phyloP scores from a whole-genome alignment of 2,329 filamentous ascomycete genomes.

The Trichoderma simmonsii region DNA sequence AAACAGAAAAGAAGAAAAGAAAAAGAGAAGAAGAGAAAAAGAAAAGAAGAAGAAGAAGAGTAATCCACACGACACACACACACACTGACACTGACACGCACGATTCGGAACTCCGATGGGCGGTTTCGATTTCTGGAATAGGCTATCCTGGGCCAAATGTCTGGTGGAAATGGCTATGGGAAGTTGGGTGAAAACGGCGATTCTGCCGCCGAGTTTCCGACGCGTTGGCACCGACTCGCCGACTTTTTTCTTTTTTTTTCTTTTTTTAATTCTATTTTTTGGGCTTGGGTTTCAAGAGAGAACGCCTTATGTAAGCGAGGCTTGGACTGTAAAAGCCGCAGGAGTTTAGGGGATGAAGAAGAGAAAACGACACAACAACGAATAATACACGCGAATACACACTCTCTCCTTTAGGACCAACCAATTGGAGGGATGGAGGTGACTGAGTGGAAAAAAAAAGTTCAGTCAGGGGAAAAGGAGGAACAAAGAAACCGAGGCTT shows the following conservation, averaged over 20 bases:
- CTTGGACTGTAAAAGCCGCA: neutral
- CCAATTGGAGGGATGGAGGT: neutral
- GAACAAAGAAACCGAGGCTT: neutral
- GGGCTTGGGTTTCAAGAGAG: neutral
- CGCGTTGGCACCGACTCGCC: constrained; percentile 14
- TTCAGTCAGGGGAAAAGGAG: neutral
- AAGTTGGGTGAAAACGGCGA: constrained; percentile 25
- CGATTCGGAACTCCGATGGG: neutral
- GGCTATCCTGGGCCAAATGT: neutral
- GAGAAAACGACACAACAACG: no score
- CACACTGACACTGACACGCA: neutral
- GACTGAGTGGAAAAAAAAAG: neutral
- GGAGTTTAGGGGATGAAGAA: neutral
- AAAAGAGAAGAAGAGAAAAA: neutral
- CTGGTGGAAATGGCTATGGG: neutral
- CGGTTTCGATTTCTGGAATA: neutral
- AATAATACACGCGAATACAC: no score
- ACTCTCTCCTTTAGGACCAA: neutral
- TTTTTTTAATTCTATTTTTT: neutral
- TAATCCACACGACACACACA: neutral
- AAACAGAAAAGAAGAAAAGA: neutral
- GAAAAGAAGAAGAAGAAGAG: neutral
- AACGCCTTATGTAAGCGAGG: constrained; percentile 5
- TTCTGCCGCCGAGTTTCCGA: constrained; percentile 33
- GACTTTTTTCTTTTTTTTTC: neutral